Conservation (phyloP, 352 stramenopile genomes). For the Pythium phragmitis region DNA sequence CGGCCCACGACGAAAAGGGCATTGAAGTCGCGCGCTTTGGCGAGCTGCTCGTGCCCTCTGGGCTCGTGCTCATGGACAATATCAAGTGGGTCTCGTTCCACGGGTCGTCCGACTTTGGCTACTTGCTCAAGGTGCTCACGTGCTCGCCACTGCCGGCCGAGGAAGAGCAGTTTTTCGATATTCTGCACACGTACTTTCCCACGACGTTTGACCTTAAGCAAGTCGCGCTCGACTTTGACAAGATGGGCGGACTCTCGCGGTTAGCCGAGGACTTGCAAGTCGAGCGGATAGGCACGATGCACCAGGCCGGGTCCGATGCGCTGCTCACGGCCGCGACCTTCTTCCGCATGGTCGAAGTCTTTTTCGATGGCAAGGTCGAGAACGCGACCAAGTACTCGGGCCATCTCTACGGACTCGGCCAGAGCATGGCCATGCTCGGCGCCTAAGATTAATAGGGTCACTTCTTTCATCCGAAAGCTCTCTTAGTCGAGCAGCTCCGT, state of each 20-base stretch:
- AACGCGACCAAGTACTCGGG: conserved; percentile 84
- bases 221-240: conserved; percentile 97
- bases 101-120: conserved; percentile 99
- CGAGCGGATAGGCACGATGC: conserved; percentile 98
- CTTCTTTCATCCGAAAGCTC: not conserved
- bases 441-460: not conserved
- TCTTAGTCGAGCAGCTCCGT: not conserved
- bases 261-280: conserved; percentile 96
- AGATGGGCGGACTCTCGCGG: conserved; percentile 96
- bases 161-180: conserved; percentile 95
- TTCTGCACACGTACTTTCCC: conserved; percentile 98
- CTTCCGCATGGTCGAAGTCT: conserved; percentile 91
- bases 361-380: conserved; percentile 85
- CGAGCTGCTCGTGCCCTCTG: conserved; percentile 97
- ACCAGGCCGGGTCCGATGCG: conserved; percentile 98
- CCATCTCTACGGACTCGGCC: conserved; percentile 83
- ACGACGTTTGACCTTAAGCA: conserved; percentile 99
- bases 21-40: conserved; percentile 98
- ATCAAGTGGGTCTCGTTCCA: conserved; percentile 99
- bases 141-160: conserved; percentile 87
- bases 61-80: conserved; percentile 97
- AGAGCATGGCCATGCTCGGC: conserved; percentile 42
- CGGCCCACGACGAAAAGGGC: conserved; percentile 93
- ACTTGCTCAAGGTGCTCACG: conserved; percentile 97
- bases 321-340: conserved; percentile 95